Evolutionary conservation across 2,329 filamentous ascomycete species (phyloP).

Genomic region (Aspergillus sp.): DNA sequence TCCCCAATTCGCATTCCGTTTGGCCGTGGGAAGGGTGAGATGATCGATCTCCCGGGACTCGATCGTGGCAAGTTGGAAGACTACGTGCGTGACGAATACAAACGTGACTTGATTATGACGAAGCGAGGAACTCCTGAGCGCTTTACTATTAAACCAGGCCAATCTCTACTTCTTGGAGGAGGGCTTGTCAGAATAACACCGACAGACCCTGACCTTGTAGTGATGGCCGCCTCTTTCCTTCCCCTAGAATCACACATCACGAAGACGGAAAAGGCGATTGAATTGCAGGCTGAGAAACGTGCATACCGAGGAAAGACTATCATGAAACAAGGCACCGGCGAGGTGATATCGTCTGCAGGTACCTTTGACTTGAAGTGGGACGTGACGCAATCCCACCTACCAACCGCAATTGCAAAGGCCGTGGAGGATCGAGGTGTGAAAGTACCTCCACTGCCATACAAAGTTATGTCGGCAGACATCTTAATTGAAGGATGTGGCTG

Average conservation of each 20-base stretch:
- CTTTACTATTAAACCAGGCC: slow-evolving; percentile 64
- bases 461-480: slow-evolving; percentile 75
- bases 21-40: slow-evolving; percentile 77
- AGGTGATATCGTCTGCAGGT: slow-evolving; percentile 65
- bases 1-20: slow-evolving; percentile 92
- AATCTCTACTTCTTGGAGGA: slow-evolving; percentile 78
- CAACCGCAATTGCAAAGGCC: slow-evolving; percentile 65
- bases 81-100: slow-evolving; percentile 64
- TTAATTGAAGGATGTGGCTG: slow-evolving; percentile 90
- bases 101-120: slow-evolving; percentile 71
- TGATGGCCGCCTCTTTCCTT: slow-evolving; percentile 84
- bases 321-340: slow-evolving; percentile 52
- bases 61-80: slow-evolving; percentile 67
- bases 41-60: slow-evolving; percentile 88
- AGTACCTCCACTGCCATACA: slow-evolving; percentile 61
- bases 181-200: slow-evolving; percentile 87
- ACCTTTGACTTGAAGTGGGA: slow-evolving; percentile 72
- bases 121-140: slow-evolving; percentile 70
- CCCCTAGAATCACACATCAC: slow-evolving; percentile 74
- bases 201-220: slow-evolving; percentile 55
- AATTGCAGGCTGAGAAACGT: slow-evolving; percentile 62
- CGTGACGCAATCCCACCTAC: slow-evolving; percentile 74
- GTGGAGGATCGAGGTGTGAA: slow-evolving; percentile 58
- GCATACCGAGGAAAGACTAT: slow-evolving; percentile 61
- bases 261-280: slow-evolving; percentile 71